Evolutionary conservation across 2,329 filamentous ascomycete species (phyloP).

Genomic region (Eurotiales sp.): DNA sequence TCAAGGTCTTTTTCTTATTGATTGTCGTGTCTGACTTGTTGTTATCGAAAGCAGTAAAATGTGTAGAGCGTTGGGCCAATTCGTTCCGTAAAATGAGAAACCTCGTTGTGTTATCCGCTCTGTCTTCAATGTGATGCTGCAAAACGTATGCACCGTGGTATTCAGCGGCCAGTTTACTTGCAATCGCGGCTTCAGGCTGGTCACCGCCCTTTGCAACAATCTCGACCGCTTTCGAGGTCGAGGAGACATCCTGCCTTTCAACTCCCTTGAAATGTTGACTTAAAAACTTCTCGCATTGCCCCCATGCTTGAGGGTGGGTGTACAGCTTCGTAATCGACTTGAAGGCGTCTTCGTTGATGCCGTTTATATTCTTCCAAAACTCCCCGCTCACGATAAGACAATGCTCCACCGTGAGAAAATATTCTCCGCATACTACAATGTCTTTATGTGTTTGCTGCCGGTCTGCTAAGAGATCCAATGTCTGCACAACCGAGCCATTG

Average conservation of each 20-base stretch:
- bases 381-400: constrained; percentile 62
- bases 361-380: background rate
- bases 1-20: constrained; percentile 51
- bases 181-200: constrained; percentile 68
- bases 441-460: constrained; percentile 60
- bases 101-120: constrained; percentile 44
- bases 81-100: constrained; percentile 44
- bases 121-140: constrained; percentile 46
- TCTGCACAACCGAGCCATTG: constrained; percentile 87
- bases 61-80: constrained; percentile 23
- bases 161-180: constrained; percentile 68
- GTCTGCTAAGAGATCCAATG: constrained; percentile 84
- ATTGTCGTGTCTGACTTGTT: background rate
- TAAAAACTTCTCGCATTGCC: constrained; percentile 79
- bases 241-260: constrained; percentile 79
- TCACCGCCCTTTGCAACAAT: constrained; percentile 58
- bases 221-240: constrained; percentile 80
- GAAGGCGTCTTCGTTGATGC: constrained; percentile 33
- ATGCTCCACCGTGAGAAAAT: constrained; percentile 84
- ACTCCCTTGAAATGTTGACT: constrained; percentile 63
- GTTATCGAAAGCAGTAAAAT: constrained; percentile 17
- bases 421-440: constrained; percentile 74
- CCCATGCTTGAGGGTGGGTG: constrained; percentile 93
- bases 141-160: constrained; percentile 67
- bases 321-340: constrained; percentile 70